Percentiles rank a stretch among this genome's conserved stretches.
Conservation (phyloP, 2,329 filamentous ascomycete genomes). For the Diaporthe sp. region DNA sequence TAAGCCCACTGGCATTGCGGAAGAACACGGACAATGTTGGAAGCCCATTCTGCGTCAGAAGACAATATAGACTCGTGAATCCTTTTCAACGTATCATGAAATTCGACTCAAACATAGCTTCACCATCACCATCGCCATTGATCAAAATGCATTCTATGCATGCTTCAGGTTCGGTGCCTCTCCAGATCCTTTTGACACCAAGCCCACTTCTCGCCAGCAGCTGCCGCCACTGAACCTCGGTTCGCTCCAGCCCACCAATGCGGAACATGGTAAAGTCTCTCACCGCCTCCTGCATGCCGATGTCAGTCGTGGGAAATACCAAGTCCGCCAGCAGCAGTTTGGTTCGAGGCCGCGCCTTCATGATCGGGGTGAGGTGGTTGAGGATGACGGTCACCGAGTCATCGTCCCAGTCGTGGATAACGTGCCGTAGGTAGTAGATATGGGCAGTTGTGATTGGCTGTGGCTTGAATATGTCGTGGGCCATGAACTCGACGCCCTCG, state of each 20-base stretch:
- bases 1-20: no score
- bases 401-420: conserved; percentile 27
- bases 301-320: neutral
- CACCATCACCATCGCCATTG: neutral
- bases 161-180: conserved; percentile 28
- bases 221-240: conserved; percentile 18
- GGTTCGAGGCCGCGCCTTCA: conserved; percentile 9
- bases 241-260: conserved; percentile 27
- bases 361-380: neutral
- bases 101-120: neutral
- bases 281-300: conserved; percentile 21
- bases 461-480: neutral
- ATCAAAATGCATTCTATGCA: conserved; percentile 20
- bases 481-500: conserved; percentile 17
- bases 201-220: conserved; percentile 12
- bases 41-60: no score
- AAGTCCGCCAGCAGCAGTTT: conserved; percentile 23
- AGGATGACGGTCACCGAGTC: neutral
- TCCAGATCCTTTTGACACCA: conserved; percentile 22
- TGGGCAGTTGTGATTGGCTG: conserved; percentile 18
- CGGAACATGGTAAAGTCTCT: conserved; percentile 33
- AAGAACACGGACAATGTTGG: no score
- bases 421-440: conserved; percentile 23
- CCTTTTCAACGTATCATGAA: neutral
- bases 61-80: no score